These are phyloP conservation scores for Acer saccharum DNA, from an alignment of 345 rosid genomes.

Conservation along the genomic window DNA sequence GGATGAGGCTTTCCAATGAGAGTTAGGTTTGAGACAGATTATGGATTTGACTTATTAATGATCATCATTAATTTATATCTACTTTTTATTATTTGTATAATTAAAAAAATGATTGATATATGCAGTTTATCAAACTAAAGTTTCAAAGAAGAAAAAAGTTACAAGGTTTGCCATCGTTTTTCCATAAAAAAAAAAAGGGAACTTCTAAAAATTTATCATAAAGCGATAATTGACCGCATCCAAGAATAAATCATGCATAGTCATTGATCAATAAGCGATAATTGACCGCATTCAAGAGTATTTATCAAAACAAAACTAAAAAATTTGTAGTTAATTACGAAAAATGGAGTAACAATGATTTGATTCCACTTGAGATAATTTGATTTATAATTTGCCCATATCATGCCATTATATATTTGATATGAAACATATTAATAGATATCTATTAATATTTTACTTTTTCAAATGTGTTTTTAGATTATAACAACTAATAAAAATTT, in stretches of 20 bases:
- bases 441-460: too few relatives aligned
- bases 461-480: too few relatives aligned
- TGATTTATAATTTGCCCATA: too few relatives aligned
- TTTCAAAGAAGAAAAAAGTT: not conserved
- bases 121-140: not conserved
- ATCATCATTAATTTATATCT: not conserved
- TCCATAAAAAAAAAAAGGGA: not conserved
- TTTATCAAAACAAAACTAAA: too few relatives aligned
- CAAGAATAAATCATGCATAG: not conserved
- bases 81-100: not conserved
- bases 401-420: too few relatives aligned
- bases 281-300: too few relatives aligned
- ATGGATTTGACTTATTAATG: conserved; percentile 14
- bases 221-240: too few relatives aligned
- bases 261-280: not conserved
- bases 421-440: too few relatives aligned
- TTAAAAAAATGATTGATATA: not conserved
- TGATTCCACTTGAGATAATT: too few relatives aligned
- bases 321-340: too few relatives aligned
- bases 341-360: too few relatives aligned
- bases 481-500: too few relatives aligned
- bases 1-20: conserved; percentile 3
- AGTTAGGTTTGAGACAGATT: conserved; percentile 26
- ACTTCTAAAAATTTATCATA: not conserved
- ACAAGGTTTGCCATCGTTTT: not conserved